Evolutionary conservation across 1,284 basidiomycete species (phyloP).

Genomic region (Thelephora terrestris): DNA sequence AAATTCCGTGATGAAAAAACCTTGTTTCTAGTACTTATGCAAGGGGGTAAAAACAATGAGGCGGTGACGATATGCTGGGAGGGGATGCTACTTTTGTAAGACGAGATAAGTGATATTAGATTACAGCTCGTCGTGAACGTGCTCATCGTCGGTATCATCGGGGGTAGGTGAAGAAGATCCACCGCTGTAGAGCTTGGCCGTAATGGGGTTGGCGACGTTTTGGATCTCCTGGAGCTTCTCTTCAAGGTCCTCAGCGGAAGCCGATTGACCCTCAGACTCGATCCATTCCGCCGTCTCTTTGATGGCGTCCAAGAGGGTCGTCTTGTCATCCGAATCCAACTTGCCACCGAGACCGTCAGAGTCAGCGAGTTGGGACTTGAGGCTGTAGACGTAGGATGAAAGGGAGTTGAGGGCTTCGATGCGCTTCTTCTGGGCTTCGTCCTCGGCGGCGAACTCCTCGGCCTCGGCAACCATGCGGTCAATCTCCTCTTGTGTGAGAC

Average conservation of each 20-base stretch:
- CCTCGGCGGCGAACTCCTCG: constrained; percentile 83
- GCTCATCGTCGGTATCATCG: constrained; percentile 45
- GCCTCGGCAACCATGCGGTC: constrained; percentile 89
- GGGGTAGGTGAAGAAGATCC: constrained; percentile 19
- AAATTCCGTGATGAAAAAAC: too few species aligned
- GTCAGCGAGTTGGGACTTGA: constrained; percentile 83
- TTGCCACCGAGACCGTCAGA: constrained; percentile 88
- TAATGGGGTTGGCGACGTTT: constrained; percentile 51
- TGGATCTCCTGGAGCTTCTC: constrained; percentile 74
- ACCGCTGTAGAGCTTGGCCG: constrained; percentile 67
- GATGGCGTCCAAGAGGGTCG: constrained; percentile 71
- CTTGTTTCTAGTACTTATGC: too few species aligned
- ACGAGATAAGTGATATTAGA: not conserved
- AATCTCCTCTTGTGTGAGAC: constrained; percentile 80
- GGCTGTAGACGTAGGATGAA: constrained; percentile 69
- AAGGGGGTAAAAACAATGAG: too few species aligned
- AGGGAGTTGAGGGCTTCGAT: constrained; percentile 81
- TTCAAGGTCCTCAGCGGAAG: constrained; percentile 82
- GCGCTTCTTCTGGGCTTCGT: constrained; percentile 80
- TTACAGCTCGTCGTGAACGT: constrained; percentile 62
- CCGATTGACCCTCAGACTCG: constrained; percentile 69
- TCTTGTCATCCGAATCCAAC: constrained; percentile 81
- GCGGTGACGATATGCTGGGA: too few species aligned
- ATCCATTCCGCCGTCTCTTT: constrained; percentile 93
- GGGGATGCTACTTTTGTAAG: too few species aligned